These are phyloP conservation scores for Sporothrix curviconia DNA, from an alignment of 2,329 filamentous ascomycete genomes.

Conservation along the genomic window DNA sequence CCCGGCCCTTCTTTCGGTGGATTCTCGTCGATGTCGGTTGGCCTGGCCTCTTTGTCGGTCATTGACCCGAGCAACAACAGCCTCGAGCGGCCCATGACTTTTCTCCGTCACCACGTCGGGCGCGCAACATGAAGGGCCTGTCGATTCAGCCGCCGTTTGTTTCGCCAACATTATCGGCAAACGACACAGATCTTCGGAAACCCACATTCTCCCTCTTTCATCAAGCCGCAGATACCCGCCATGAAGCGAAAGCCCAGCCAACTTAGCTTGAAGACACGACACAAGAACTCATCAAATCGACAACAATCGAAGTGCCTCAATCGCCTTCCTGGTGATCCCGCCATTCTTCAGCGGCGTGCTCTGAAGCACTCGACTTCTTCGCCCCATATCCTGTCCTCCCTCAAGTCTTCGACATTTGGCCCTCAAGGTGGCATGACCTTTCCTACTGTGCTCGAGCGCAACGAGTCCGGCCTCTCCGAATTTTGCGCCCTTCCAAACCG, in stretches of 20 bases:
- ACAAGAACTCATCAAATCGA: constrained; percentile 45
- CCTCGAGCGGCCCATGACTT: constrained; percentile 54
- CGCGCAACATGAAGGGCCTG: constrained; percentile 78
- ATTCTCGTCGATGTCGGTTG: constrained; percentile 36
- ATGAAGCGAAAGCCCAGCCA: constrained; percentile 71
- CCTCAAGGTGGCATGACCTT: constrained; percentile 59
- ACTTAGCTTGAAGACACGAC: constrained; percentile 70
- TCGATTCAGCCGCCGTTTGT: constrained; percentile 63
- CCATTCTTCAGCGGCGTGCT: constrained; percentile 55
- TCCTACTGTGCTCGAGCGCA: constrained; percentile 53
- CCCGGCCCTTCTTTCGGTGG: constrained; percentile 52
- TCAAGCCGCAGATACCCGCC: constrained; percentile 67
- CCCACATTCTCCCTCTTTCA: constrained; percentile 70
- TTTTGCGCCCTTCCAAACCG: constrained; percentile 47
- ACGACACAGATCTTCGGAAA: constrained; percentile 50
- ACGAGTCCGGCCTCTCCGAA: constrained; percentile 54
- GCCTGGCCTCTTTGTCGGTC: constrained; percentile 34
- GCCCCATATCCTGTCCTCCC: constrained; percentile 56
- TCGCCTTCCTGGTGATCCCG: constrained; percentile 44
- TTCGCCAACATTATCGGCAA: constrained; percentile 36
- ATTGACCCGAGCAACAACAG: constrained; percentile 22
- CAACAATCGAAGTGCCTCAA: constrained; percentile 47
- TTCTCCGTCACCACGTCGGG: constrained; percentile 63
- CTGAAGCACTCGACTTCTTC: constrained; percentile 63
- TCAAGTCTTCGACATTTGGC: constrained; percentile 54